Evolutionary conservation across 2,329 filamentous ascomycete species (phyloP), one percentile per base, ranked within the genome.

Genomic region (Alternaria triticina): DNA sequence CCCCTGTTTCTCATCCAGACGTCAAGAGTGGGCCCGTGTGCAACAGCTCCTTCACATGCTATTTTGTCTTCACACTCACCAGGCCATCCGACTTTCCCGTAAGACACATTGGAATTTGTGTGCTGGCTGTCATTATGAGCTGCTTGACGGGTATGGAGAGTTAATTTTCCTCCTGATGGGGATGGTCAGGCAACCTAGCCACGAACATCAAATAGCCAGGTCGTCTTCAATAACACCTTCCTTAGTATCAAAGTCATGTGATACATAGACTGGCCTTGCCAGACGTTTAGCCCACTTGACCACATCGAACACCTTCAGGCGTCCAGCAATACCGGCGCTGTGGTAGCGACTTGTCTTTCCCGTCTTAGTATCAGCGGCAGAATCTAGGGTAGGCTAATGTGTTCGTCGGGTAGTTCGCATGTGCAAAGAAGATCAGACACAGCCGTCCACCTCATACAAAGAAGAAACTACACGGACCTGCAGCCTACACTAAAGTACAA

Each of bases 1-100:
- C 56, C 60, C 60, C 60, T 59, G 60, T 47, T 56, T 47, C 22
- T 55, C 33, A 17, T 33, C 40, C 23, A 44, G 27, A 43, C 57
- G 47, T 36, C 25, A 23, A 54, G 7, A 54, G 57, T 30, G 36
- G 47, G 57, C 33, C 56, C 55, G 46, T 58, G 55, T 40, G n/a
- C 46, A 58, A 56, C 54, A 43, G 10, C 43, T 46, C 28, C 28
- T 47, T 56, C 15, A 27, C 43, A 33, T 33, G 25, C 54, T 30
- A 17, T 12, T 28, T 4, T 4, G 5, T 33, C 27, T 46, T 27
- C 54, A 46, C 36, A 56, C 25, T 23, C 49, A 40, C 13, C 49
- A 52, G 30, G 20, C 12, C n/a, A n/a, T 15, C 22, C 30, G 28
- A 3, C 1, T 52, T 52, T 52, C 20, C 25, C 23, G 17, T 9